Percentiles rank a stretch among this genome's conserved stretches.
These are phyloP conservation scores for Chrysoporthe cubensis DNA, from an alignment of 2,329 filamentous ascomycete genomes.

Conservation along the genomic window DNA sequence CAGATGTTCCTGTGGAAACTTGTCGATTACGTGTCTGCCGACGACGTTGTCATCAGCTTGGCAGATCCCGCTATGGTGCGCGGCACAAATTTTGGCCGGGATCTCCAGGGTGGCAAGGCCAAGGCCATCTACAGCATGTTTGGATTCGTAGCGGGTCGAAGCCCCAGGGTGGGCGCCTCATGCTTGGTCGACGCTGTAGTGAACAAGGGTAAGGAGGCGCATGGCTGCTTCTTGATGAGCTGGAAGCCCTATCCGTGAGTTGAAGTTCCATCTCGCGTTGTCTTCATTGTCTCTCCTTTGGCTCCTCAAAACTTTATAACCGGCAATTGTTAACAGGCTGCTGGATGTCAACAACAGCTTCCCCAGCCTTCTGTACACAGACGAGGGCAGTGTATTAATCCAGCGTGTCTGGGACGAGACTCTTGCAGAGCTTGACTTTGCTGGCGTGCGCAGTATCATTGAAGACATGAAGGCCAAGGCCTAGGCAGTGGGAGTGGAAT, in stretches of 20 bases:
- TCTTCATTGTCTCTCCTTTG: too few relatives aligned
- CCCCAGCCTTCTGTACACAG: conserved; percentile 28
- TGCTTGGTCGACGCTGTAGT: conserved; percentile 40
- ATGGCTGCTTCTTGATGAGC: conserved; percentile 32
- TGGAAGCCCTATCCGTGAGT: conserved; percentile 37
- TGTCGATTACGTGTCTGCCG: conserved; percentile 33
- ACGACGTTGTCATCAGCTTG: conserved; percentile 38
- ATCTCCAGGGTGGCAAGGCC: conserved; percentile 18
- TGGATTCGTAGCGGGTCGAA: not conserved
- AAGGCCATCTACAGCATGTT: not conserved
- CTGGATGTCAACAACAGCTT: conserved; percentile 36
- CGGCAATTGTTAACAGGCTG: too few relatives aligned
- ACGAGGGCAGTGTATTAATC: not conserved
- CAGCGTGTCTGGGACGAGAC: conserved; percentile 27
- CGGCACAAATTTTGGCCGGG: conserved; percentile 36
- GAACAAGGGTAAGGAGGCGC: conserved; percentile 40
- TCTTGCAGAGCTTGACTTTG: conserved; percentile 25
- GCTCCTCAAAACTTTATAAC: too few relatives aligned
- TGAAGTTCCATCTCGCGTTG: conserved; percentile 27
- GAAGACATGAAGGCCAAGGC: not conserved
- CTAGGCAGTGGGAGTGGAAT: too few relatives aligned
- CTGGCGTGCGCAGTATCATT: conserved; percentile 8
- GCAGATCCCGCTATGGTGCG: conserved; percentile 40
- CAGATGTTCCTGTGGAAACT: conserved; percentile 38
- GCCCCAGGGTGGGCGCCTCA: conserved; percentile 36